phyloP scores from a whole-genome alignment of 371 early-diverging fungal species.

The Rhizomucor miehei region DNA sequence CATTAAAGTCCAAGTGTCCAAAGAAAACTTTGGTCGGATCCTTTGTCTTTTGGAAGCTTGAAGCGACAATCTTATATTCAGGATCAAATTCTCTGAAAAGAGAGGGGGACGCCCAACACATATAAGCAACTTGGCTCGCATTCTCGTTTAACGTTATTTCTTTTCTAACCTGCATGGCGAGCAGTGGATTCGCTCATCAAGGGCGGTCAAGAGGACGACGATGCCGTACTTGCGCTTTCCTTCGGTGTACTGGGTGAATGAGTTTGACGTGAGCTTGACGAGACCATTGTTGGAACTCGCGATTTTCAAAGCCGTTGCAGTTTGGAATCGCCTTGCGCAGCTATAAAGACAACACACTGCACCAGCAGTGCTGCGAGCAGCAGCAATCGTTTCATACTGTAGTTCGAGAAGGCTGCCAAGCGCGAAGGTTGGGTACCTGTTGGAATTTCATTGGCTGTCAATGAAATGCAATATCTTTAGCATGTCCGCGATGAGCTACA shows the following conservation, averaged over 20 bases:
- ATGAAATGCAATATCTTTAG: no score
- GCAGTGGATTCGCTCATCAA: slow-evolving; percentile 67
- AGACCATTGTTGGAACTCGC: slow-evolving; percentile 48
- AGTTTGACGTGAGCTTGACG: slow-evolving; percentile 58
- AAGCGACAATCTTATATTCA: slow-evolving; percentile 66
- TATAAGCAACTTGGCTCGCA: no score
- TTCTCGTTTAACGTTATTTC: no score
- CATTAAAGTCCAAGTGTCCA: slow-evolving; percentile 69
- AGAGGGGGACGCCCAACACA: neutral
- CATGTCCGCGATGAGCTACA: no score
- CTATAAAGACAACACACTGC: neutral
- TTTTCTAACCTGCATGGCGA: slow-evolving; percentile 67
- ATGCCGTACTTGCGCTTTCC: slow-evolving; percentile 78
- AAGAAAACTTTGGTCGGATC: slow-evolving; percentile 60
- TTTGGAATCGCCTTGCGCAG: slow-evolving; percentile 29
- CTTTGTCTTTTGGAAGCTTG: slow-evolving; percentile 50
- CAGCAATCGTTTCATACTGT: no score
- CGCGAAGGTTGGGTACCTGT: no score
- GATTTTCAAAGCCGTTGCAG: slow-evolving; percentile 29
- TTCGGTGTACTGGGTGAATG: slow-evolving; percentile 63
- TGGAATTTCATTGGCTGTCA: no score
- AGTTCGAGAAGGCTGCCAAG: no score
- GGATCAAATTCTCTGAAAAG: slow-evolving; percentile 68
- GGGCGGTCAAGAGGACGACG: slow-evolving; percentile 74
- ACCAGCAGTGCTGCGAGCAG: no score